Evolutionary conservation across 2,329 filamentous ascomycete species (phyloP), one percentile per base, ranked within the genome.

Genomic region (Acephala macrosclerotiorum): DNA sequence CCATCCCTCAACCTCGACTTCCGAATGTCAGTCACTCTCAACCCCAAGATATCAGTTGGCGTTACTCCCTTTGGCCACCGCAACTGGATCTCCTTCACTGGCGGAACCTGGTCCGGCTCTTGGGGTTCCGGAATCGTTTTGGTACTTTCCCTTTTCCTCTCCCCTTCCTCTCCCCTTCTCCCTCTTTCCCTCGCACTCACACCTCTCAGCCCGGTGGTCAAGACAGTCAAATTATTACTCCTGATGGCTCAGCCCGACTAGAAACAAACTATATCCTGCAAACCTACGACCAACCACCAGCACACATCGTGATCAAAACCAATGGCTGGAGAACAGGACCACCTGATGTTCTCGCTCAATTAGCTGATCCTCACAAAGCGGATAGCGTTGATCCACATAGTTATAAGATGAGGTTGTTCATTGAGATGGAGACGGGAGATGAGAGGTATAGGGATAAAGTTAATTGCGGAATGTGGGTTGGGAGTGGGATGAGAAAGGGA

Each of bases 381-480:
- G 74, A 75, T 57, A 60, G 60, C 18, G 71, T 75, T 11, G 74
- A 76, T 62, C 74, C 75, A 2, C 72, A 67, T 36, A 70, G 62
- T 62, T 84, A 84, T 68, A 81, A 80, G 65, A 84, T 84, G 68
- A 79, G 82, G 67, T 77, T 84, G 70, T 83, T 82, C 64, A 79
- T 82, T 65, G 82, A 81, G 20, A 81, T 84, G 76, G 82, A 84
- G 72, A 84, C 83, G 25, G 77, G 80, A 2, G 83, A 84, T 73
- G 79, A 81, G 71, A 78, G 83, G 35, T 84, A 84, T 69, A 77
- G 77, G 57, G 80, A 83, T 62, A 80, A 80, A 64, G 78, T 84
- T 26, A 84, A 84, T 72, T 83, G 80, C 71, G 82, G 81, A 5
- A 76, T 84, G 60, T 84, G 82, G 82, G 78, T 84, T 56, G 82